A percentile compares a stretch with the other conserved stretches of the same genome.
phyloP scores from a whole-genome alignment of 352 stramenopile genomes.

The Pythium utonaiense region DNA sequence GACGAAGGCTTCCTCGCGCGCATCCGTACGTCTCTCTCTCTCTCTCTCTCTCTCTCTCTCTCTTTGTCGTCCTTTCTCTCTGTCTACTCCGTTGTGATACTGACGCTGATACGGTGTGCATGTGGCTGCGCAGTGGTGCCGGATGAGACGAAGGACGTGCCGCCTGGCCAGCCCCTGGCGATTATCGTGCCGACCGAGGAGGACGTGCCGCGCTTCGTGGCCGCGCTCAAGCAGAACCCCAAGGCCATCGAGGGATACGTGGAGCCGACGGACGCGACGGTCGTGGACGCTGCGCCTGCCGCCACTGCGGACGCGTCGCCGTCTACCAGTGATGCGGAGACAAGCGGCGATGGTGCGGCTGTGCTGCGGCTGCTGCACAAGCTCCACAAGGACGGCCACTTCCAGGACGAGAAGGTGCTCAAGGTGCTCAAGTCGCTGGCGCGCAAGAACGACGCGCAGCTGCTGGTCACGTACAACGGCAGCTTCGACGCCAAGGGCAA shows the following conservation, averaged over 20 bases:
- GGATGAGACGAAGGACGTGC: conserved; percentile 48
- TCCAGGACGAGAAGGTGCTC: conserved; percentile 57
- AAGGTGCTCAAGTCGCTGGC: conserved; percentile 85
- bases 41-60: too few species aligned
- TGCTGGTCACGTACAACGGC: conserved; percentile 77
- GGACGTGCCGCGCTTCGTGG: conserved; percentile 62
- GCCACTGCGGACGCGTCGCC: background rate
- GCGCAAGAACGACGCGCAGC: conserved; percentile 73
- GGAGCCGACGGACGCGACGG: conserved; percentile 10
- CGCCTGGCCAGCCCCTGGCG: conserved; percentile 63
- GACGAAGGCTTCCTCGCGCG: conserved; percentile 79
- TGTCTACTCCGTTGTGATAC: too few species aligned
- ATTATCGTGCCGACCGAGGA: conserved; percentile 67
- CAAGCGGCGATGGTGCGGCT: conserved; percentile 39
- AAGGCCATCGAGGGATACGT: conserved; percentile 57
- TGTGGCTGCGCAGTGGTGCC: conserved; percentile 48
- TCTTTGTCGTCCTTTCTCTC: too few species aligned
- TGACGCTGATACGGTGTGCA: background rate
- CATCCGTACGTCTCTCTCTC: conserved; percentile 69
- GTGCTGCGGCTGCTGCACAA: conserved; percentile 73
- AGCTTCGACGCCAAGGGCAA: conserved; percentile 43
- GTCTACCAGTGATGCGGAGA: background rate
- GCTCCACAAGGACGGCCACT: conserved; percentile 76
- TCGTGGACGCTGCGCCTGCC: background rate
- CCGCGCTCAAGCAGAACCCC: conserved; percentile 50